Evolutionary conservation across 371 early-diverging fungal species (phyloP), one percentile per base, ranked within the genome.

Genomic region (Mortierella polycephala): DNA sequence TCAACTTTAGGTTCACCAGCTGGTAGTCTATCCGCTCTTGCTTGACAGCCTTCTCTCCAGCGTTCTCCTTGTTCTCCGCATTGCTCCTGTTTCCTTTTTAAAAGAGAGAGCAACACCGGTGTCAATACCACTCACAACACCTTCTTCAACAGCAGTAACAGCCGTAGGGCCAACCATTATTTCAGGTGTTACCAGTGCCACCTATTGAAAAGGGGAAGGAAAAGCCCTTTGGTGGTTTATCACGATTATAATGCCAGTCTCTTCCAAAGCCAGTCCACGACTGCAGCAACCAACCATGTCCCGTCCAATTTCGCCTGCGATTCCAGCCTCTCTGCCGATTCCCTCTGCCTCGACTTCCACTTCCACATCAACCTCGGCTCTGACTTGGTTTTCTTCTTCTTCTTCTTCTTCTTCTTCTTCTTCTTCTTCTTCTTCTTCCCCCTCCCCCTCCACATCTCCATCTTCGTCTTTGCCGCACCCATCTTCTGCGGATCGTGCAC

Each of bases 391-490:
- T 50, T 51, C 52, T n/a, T 14, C 45, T 50, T 13, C 41, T 40
- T 49, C 52, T 30, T 40, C 51, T 21, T 58, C 58, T 37, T 45
- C 23, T 40, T 40, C 51, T 23, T 54, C 8, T 42, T 45, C 23
- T 39, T 45, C 39, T 51, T 52, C 55, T 47, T 61, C 6, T 60
- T 20, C 41, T 67, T 60, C 53, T 2, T 45, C 59, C 11, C 61
- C 49, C n/a, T 45, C 54, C 23, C 51, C 63, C 41, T 46, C 59
- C 21, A 44, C 40, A n/a, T n/a, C 13, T 51, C 58, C 21, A 39
- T 51, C 59, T 41, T 69, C 57, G 21, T 37, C 40, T 37, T 49
- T 4, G 30, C 30, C 30, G 30, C 30, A 2, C 30, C 30, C 30
- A 30, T 30, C 30, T 4, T 30, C 30, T 13, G 6, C 46, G 46